phyloP scores from a whole-genome alignment of 495 filamentous ascomycete genomes.

The Cercophora newfieldiana region DNA sequence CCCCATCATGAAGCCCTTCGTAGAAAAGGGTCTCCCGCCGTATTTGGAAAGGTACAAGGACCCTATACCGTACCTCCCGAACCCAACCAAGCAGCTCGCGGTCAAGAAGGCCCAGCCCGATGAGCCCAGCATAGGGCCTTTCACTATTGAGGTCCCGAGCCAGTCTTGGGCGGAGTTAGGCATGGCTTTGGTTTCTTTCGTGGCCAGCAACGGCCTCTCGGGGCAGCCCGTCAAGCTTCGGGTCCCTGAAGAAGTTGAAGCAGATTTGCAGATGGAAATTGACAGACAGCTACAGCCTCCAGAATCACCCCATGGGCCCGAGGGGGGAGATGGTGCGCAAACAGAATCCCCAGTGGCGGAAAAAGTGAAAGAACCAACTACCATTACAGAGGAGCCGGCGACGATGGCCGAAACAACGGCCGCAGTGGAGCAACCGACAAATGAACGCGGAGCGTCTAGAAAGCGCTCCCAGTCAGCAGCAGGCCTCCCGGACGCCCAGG shows the following conservation, averaged over 20 bases:
- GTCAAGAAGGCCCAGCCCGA: slow-evolving; percentile 29
- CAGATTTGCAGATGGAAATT: slow-evolving; percentile 42
- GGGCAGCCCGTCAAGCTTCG: slow-evolving; percentile 38
- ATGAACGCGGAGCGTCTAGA: slow-evolving; percentile 41
- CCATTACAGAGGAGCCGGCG: neutral
- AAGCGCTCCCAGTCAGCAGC: slow-evolving; percentile 68
- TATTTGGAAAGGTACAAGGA: slow-evolving; percentile 68
- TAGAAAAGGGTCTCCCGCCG: slow-evolving; percentile 61
- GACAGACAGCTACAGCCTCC: slow-evolving; percentile 35
- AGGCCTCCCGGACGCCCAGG: slow-evolving; percentile 54
- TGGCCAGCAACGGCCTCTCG: slow-evolving; percentile 32
- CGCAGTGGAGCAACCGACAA: slow-evolving; percentile 1
- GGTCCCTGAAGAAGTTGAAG: slow-evolving; percentile 36
- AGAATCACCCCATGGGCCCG: slow-evolving; percentile 6
- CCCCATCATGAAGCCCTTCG: slow-evolving; percentile 62
- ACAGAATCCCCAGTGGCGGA: slow-evolving; percentile 17
- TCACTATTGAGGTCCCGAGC: slow-evolving; percentile 37
- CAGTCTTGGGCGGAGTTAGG: slow-evolving; percentile 47
- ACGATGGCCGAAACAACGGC: slow-evolving; percentile 22
- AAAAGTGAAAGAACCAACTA: slow-evolving; percentile 16
- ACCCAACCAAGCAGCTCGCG: slow-evolving; percentile 44
- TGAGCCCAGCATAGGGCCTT: slow-evolving; percentile 57
- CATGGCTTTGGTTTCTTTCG: slow-evolving; percentile 37
- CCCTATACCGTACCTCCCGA: slow-evolving; percentile 73
- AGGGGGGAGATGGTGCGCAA: neutral